A percentile compares a stretch with the other conserved stretches of the same genome.
Conservation (phyloP, 495 filamentous ascomycete genomes). For the Chaetomium cochliodes region DNA sequence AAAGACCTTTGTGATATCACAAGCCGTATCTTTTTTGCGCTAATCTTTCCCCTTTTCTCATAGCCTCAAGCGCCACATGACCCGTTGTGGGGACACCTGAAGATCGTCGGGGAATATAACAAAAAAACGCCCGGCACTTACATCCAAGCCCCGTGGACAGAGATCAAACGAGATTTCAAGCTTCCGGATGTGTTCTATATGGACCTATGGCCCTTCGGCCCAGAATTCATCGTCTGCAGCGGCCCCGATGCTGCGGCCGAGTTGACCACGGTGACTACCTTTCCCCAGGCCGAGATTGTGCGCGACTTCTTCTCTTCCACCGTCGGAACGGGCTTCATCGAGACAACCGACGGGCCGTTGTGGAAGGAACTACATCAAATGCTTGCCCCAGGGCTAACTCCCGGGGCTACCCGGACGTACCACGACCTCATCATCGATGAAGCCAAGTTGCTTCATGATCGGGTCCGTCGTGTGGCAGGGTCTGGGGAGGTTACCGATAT, state of each 20-base stretch:
- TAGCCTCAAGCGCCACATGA: slow-evolving; percentile 12
- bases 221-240: slow-evolving; percentile 25
- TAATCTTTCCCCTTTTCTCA: neutral
- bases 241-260: slow-evolving; percentile 24
- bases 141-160: slow-evolving; percentile 11
- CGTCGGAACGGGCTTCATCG: slow-evolving; percentile 24
- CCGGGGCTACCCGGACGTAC: slow-evolving; percentile 19
- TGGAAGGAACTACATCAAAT: slow-evolving; percentile 33
- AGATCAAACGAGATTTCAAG: slow-evolving; percentile 24
- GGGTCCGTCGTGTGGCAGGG: slow-evolving; percentile 10
- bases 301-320: slow-evolving; percentile 9
- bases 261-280: slow-evolving; percentile 20
- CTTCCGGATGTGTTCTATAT: slow-evolving; percentile 32
- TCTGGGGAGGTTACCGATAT: slow-evolving; percentile 18
- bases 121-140: slow-evolving; percentile 1
- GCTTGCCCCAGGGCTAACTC: slow-evolving; percentile 28
- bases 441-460: slow-evolving; percentile 22
- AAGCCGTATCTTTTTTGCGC: neutral
- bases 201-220: slow-evolving; percentile 31
- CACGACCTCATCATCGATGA: slow-evolving; percentile 24
- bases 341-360: slow-evolving; percentile 21
- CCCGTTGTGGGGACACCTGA: slow-evolving; percentile 16
- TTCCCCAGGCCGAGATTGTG: slow-evolving; percentile 16
- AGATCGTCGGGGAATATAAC: slow-evolving; percentile 15
- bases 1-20: neutral